These are phyloP conservation scores for Cystofilobasidium bisporidii DNA, from an alignment of 768 basidiomycete species.

Conservation along the genomic window DNA sequence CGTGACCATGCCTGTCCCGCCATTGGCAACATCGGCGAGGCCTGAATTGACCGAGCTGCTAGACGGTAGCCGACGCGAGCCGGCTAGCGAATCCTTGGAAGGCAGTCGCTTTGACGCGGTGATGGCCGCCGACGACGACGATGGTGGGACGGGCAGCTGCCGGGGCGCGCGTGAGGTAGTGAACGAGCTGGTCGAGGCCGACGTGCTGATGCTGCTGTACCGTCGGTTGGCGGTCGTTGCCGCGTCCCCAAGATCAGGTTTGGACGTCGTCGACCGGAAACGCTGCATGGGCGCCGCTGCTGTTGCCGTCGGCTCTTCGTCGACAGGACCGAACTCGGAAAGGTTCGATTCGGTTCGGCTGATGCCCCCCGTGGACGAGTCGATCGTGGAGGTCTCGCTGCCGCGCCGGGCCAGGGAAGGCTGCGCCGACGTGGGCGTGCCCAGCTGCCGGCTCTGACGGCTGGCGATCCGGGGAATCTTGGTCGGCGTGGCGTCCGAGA, in stretches of 20 bases:
- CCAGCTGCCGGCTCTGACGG: conserved; percentile 28
- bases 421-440: conserved; percentile 21
- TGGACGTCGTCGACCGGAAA: conserved; percentile 1
- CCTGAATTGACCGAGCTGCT: conserved; percentile 22
- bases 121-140: conserved; percentile 31
- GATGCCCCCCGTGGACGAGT: conserved; percentile 1
- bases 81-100: not conserved
- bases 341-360: conserved; percentile 19
- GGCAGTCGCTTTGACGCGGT: conserved; percentile 29
- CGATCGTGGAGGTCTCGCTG: conserved; percentile 33
- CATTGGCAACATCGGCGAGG: conserved; percentile 22
- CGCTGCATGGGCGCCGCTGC: not conserved
- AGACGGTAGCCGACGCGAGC: conserved; percentile 27
- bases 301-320: conserved; percentile 3
- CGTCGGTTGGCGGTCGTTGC: not conserved
- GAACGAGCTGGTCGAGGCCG: conserved; percentile 23
- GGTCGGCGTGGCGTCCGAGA: conserved; percentile 37
- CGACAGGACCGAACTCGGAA: conserved; percentile 15
- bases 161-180: conserved; percentile 17
- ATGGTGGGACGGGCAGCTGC: conserved; percentile 29
- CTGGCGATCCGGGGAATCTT: conserved; percentile 40
- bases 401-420: conserved; percentile 26
- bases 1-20: conserved; percentile 31
- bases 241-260: conserved; percentile 4
- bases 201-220: conserved; percentile 10